phyloP scores from a whole-genome alignment of 2,329 filamentous ascomycete genomes.

The Colletotrichum higginsianum region DNA sequence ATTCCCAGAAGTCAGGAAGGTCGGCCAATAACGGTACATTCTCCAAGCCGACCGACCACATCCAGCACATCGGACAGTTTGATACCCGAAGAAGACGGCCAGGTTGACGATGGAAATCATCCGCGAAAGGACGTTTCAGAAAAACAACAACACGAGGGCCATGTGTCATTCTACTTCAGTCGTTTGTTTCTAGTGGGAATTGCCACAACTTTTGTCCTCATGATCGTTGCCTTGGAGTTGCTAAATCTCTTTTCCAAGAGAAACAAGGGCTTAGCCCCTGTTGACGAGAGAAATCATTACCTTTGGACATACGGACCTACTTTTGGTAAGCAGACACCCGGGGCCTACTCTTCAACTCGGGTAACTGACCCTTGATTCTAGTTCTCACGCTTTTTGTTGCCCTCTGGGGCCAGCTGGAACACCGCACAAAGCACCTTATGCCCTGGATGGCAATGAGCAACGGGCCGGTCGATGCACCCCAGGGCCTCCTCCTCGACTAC shows the following conservation, averaged over 20 bases:
- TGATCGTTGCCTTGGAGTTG: not conserved
- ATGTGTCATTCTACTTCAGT: constrained; percentile 8
- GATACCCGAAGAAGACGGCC: not conserved
- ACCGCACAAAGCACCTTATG: no score
- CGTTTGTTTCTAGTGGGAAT: not conserved
- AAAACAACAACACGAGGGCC: not conserved
- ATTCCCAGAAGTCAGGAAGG: not conserved
- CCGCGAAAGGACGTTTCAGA: no score
- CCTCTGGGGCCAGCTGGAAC: not conserved
- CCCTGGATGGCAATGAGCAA: no score
- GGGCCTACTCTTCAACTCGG: not conserved
- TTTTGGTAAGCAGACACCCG: not conserved
- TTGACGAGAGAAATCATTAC: constrained; percentile 8
- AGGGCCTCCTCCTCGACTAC: constrained; percentile 14
- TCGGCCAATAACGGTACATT: not conserved
- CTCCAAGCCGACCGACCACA: not conserved
- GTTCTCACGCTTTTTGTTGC: constrained; percentile 15
- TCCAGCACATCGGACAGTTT: not conserved
- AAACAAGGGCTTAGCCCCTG: constrained; percentile 3
- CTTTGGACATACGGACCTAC: not conserved
- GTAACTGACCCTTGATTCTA: not conserved
- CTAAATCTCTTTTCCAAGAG: not conserved
- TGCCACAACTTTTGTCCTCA: not conserved
- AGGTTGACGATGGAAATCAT: not conserved
- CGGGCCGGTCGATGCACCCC: not conserved